These are phyloP conservation scores for Vanrija sp. DNA, from an alignment of 1,284 basidiomycete species.

Conservation along the genomic window DNA sequence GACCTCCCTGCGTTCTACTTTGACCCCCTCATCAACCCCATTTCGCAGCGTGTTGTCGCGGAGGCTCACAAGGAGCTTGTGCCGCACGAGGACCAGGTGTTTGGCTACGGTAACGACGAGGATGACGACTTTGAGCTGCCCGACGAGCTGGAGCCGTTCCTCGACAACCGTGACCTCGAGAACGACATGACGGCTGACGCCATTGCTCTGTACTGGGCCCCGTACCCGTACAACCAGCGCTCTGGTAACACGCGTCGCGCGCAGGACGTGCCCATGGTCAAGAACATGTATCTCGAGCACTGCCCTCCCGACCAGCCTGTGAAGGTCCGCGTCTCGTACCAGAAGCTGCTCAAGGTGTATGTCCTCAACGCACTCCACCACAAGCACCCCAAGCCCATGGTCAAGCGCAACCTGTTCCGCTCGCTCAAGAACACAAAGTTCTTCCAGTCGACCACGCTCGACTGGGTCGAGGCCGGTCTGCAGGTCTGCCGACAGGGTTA, in stretches of 20 bases:
- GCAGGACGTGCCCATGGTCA: constrained; percentile 92
- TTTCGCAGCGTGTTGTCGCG: constrained; percentile 78
- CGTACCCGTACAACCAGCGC: constrained; percentile 89
- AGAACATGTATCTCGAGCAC: constrained; percentile 97
- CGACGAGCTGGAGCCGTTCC: constrained; percentile 75
- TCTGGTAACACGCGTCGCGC: constrained; percentile 90
- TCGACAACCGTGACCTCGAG: constrained; percentile 75
- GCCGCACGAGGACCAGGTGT: constrained; percentile 85
- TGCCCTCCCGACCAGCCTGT: constrained; percentile 94
- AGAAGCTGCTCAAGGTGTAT: constrained; percentile 95
- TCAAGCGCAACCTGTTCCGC: constrained; percentile 94
- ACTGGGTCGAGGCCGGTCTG: constrained; percentile 99
- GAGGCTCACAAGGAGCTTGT: constrained; percentile 78
- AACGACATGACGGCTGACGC: constrained; percentile 93
- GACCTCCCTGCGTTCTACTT: constrained; percentile 99
- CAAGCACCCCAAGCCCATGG: constrained; percentile 89
- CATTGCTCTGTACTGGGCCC: constrained; percentile 98
- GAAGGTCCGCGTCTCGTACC: constrained; percentile 98
- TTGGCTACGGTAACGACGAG: constrained; percentile 73
- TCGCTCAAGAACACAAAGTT: constrained; percentile 98
- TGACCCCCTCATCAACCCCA: constrained; percentile 95
- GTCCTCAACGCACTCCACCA: constrained; percentile 92
- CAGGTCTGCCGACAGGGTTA: constrained; percentile 98
- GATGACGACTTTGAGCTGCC: constrained; percentile 84
- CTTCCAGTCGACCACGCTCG: constrained; percentile 95